phyloP scores from a whole-genome alignment of 1,284 basidiomycete species.

The Phellopilus nigrolimitatus region DNA sequence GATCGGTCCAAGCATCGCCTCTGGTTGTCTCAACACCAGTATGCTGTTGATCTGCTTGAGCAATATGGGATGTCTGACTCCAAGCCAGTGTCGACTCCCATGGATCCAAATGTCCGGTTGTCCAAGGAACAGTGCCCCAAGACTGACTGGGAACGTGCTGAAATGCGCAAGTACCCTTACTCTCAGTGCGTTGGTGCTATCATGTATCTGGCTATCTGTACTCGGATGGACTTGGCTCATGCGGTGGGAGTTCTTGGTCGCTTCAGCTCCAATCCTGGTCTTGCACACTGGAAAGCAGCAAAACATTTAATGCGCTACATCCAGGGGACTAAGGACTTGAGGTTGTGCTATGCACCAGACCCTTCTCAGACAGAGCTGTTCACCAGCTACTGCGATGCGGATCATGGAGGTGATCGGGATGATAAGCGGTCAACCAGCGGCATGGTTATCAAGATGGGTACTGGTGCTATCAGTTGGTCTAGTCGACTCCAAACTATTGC shows the following conservation, averaged over 20 bases:
- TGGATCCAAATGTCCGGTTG: slow-evolving; percentile 7
- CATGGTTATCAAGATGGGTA: slow-evolving; percentile 24
- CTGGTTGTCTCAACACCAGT: slow-evolving; percentile 25
- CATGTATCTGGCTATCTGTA: slow-evolving; percentile 31
- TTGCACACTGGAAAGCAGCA: slow-evolving; percentile 31
- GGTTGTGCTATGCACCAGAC: slow-evolving; percentile 23
- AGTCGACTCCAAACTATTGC: slow-evolving; percentile 28
- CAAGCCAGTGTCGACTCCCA: slow-evolving; percentile 17
- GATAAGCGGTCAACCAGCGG: slow-evolving; percentile 8
- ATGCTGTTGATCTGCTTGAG: slow-evolving; percentile 25
- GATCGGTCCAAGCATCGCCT: slow-evolving; percentile 19
- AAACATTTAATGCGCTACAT: slow-evolving; percentile 34
- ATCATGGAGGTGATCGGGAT: slow-evolving; percentile 2
- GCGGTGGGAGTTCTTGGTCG: slow-evolving; percentile 29
- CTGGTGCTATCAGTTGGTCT: slow-evolving; percentile 28
- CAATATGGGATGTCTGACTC: slow-evolving; percentile 19
- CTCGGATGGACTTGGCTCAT: slow-evolving; percentile 35
- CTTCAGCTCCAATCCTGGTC: slow-evolving; percentile 31
- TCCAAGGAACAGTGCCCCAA: slow-evolving; percentile 17
- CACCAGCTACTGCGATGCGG: slow-evolving; percentile 10
- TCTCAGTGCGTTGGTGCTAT: slow-evolving; percentile 33
- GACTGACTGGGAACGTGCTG: slow-evolving; percentile 21
- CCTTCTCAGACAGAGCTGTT: neutral
- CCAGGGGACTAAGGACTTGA: slow-evolving; percentile 27
- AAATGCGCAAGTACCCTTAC: slow-evolving; percentile 30